A percentile compares a stretch with the other conserved stretches of the same genome.
Evolutionary conservation across 1,284 basidiomycete genomes (phyloP).

Genomic region (Meripilus lineatus): DNA sequence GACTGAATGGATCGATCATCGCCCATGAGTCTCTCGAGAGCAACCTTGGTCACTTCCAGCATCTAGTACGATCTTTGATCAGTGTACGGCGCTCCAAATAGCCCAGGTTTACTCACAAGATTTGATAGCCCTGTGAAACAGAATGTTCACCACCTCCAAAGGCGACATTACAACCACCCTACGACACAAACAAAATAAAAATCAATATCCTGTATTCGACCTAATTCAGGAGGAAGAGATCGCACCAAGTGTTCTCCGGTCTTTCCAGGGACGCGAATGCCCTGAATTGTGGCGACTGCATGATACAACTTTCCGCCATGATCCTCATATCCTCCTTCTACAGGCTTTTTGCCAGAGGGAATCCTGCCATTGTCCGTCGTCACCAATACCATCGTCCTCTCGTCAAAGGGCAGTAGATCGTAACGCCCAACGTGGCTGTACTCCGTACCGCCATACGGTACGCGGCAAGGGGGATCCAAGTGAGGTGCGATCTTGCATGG

Average conservation of each 20-base stretch:
- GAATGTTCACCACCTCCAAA: constrained; percentile 38
- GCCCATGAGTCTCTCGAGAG: too few species aligned
- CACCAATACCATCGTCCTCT: constrained; percentile 67
- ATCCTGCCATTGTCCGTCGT: constrained; percentile 51
- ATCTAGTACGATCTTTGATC: too few species aligned
- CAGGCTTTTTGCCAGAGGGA: constrained; percentile 39
- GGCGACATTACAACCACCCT: constrained; percentile 41
- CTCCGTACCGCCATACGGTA: constrained; percentile 63
- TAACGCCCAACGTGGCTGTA: constrained; percentile 55
- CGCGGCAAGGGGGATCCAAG: constrained; percentile 47
- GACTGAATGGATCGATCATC: too few species aligned
- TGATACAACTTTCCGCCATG: constrained; percentile 33
- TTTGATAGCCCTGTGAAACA: constrained; percentile 45
- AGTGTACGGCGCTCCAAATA: too few species aligned
- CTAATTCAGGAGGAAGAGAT: not conserved
- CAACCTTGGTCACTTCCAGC: too few species aligned
- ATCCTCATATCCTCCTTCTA: constrained; percentile 41
- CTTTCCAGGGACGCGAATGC: constrained; percentile 65
- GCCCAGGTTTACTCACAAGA: constrained; percentile 61
- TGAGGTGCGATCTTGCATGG: constrained; percentile 72
- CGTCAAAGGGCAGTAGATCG: constrained; percentile 65
- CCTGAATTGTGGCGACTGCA: constrained; percentile 36
- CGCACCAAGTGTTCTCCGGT: constrained; percentile 62
- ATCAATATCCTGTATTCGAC: constrained; percentile 20
- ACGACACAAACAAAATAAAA: constrained; percentile 13